phyloP scores from a whole-genome alignment of 2,329 filamentous ascomycete species.

The Purpureocillium lavendulum region DNA sequence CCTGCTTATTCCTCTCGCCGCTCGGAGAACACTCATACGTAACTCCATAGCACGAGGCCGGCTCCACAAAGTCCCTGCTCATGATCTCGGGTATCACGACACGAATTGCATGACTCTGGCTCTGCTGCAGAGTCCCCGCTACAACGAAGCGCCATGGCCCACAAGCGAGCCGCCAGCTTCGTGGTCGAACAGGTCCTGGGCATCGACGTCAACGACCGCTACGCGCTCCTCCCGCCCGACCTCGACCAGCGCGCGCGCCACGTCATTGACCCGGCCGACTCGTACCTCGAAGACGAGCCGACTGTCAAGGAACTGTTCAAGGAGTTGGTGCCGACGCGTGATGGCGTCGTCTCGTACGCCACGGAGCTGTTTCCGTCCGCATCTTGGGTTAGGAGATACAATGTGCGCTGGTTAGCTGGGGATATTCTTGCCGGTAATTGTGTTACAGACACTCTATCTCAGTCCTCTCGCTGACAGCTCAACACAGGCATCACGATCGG shows the following conservation, averaged over 20 bases:
- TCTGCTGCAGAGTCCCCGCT: neutral
- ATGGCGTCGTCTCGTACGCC: constrained; percentile 41
- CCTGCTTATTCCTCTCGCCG: too few species aligned
- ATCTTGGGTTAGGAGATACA: constrained; percentile 64
- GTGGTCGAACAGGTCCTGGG: constrained; percentile 19
- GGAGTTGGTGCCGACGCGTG: constrained; percentile 41
- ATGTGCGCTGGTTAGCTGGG: constrained; percentile 62
- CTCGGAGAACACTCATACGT: too few species aligned
- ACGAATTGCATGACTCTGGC: too few species aligned
- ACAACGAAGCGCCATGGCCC: neutral
- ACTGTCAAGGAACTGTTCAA: constrained; percentile 53
- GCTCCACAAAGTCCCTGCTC: too few species aligned
- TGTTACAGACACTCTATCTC: too few species aligned
- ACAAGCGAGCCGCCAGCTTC: constrained; percentile 7
- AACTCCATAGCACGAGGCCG: too few species aligned
- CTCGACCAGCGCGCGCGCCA: constrained; percentile 16
- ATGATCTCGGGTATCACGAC: too few species aligned
- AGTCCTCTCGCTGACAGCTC: too few species aligned
- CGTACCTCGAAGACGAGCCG: constrained; percentile 56
- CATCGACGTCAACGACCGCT: constrained; percentile 20
- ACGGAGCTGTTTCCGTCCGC: constrained; percentile 53
- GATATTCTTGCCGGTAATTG: constrained; percentile 61
- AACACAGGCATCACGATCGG: constrained; percentile 35
- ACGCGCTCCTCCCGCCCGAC: constrained; percentile 14
- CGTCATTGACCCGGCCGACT: constrained; percentile 15